Base-by-base conservation (phyloP, 1,284 basidiomycete genomes). In the Crepidotus sp. region DNA sequence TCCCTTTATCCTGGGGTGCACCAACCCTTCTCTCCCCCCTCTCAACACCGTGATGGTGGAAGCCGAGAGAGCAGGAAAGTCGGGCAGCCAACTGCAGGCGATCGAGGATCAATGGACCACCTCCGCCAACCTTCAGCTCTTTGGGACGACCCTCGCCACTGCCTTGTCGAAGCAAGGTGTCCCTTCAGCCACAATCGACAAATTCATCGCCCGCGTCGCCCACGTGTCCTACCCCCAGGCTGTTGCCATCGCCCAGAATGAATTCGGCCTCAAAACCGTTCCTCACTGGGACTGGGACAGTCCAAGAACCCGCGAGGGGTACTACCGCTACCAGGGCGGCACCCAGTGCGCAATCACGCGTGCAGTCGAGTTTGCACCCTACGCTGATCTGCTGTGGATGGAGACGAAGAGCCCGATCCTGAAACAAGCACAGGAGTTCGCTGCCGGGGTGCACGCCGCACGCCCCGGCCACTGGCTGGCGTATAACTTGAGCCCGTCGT, bases 361-460 rank as follows among this genome's bases (percentile, higher is more conserved):
- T 50, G 88, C 88, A 22, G 72, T 92, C 53, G 93, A 91, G 26
- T 98, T 92, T 59, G 92, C 92, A 17, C 93, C 91, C 1, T 91
- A 95, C 64, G 84, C 90, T 30, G 94, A 97, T 63, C 67, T 93
- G 42, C 61, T 94, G 53, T 93, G 92, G 92, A 95, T 96, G 92
- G 95, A 98, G 75, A 98, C 96, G 51, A 94, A 94, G 73, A 86
- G 79, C 59, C 95, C 95, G n/a, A 95, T 97, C 65, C 70, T 95
- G 38, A 68, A 81, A 1, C 95, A 98, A 68, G 96, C 95, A 25
- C 79, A 78, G 59, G 91, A 97, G 70, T 98, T 98, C 59, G 83
- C 93, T 7, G 72, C 76, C 14, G 91, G 92, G 41, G 90, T 97
- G 29, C 89, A 88, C 56, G 77, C 78, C 21, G 82, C 70, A 38